phyloP scores from a whole-genome alignment of 805 yeast species.

The Barnettozyma wickerhamii region DNA sequence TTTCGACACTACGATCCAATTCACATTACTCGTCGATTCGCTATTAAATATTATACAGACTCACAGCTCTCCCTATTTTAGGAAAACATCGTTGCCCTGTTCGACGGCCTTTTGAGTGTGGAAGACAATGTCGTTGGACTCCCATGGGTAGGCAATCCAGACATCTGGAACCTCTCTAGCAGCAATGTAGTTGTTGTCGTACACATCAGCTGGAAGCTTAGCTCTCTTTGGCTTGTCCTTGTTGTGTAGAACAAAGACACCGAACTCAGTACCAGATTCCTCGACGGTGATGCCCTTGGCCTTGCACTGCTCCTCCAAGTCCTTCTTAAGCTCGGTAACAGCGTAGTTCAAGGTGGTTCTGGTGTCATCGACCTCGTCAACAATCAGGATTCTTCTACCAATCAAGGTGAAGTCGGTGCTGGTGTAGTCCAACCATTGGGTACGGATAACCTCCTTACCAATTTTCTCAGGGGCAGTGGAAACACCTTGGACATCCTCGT shows the following conservation, averaged over 20 bases:
- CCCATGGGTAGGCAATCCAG: conserved; percentile 92
- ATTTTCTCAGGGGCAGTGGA: conserved; percentile 51
- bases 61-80: no score
- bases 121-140: conserved; percentile 65
- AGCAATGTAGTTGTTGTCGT: conserved; percentile 60
- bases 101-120: conserved; percentile 68
- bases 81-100: conserved; percentile 64
- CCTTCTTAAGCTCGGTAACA: conserved; percentile 66
- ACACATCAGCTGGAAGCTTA: conserved; percentile 59
- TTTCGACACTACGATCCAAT: no score
- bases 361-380: conserved; percentile 85
- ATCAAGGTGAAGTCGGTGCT: conserved; percentile 55
- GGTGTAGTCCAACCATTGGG: conserved; percentile 79
- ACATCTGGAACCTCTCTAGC: conserved; percentile 72
- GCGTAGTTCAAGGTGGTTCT: conserved; percentile 83
- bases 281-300: conserved; percentile 43
- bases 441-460: conserved; percentile 70
- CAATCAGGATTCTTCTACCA: conserved; percentile 67
- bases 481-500: conserved; percentile 71
- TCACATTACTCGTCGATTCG: no score
- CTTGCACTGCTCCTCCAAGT: conserved; percentile 56
- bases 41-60: no score
- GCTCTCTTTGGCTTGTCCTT: conserved; percentile 71
- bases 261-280: conserved; percentile 52
- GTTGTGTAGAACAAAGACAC: conserved; percentile 75